Conservation (phyloP, 2,329 filamentous ascomycete genomes). For the Neoascochyta sp. region DNA sequence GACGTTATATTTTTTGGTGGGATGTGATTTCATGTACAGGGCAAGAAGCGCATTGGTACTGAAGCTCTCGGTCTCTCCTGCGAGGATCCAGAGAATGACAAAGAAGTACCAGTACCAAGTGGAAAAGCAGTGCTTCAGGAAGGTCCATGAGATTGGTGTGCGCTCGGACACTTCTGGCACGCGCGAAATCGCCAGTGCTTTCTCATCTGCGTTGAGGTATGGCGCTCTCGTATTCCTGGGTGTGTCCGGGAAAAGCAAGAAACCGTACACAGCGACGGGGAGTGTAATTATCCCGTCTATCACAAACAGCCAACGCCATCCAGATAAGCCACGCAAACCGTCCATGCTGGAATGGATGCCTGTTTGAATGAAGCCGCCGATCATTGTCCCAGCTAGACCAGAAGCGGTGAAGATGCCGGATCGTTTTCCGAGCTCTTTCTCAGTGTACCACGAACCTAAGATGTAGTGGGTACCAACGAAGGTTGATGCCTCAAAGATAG, state of each 20-base stretch:
- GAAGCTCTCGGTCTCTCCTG: constrained; percentile 69
- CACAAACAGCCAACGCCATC: constrained; percentile 50
- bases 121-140: constrained; percentile 54
- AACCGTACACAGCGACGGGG: constrained; percentile 55
- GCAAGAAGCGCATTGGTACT: constrained; percentile 58
- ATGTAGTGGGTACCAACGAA: constrained; percentile 59
- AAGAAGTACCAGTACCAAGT: constrained; percentile 67
- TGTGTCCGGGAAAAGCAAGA: constrained; percentile 47
- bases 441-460: constrained; percentile 60
- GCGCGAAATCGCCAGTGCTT: constrained; percentile 44
- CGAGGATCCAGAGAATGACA: constrained; percentile 64
- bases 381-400: constrained; percentile 59
- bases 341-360: constrained; percentile 47
- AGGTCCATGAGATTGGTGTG: constrained; percentile 48
- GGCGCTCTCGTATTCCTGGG: constrained; percentile 43
- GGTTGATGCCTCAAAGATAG: constrained; percentile 54
- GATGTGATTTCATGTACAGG: constrained; percentile 50
- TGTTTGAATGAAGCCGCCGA: constrained; percentile 60
- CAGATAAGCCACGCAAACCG: constrained; percentile 49
- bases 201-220: constrained; percentile 43
- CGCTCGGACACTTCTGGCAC: constrained; percentile 43
- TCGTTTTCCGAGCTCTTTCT: constrained; percentile 59
- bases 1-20: constrained; percentile 45
- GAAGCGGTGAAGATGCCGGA: constrained; percentile 60
- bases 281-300: constrained; percentile 56